Evolutionary conservation across 2,329 filamentous ascomycete genomes (phyloP).

Genomic region (Teratosphaeria viscida): DNA sequence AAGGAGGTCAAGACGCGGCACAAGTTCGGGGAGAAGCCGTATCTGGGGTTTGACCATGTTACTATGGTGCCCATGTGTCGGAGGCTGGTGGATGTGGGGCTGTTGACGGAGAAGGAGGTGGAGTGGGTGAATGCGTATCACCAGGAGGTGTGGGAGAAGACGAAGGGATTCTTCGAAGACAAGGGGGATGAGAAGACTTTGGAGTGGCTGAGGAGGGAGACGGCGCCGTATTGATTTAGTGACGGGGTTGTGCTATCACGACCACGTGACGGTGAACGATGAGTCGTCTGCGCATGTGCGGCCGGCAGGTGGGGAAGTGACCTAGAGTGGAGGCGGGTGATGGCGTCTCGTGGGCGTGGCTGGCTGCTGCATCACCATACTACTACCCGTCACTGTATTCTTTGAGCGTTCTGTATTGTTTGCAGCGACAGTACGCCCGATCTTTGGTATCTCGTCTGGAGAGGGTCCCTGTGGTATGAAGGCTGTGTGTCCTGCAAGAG

Average conservation of each 20-base stretch:
- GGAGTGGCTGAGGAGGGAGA: constrained; percentile 81
- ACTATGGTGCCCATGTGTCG: constrained; percentile 94
- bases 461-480: too few relatives aligned
- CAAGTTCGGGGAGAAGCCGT: constrained; percentile 87
- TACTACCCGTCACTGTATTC: too few relatives aligned
- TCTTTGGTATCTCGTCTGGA: too few relatives aligned
- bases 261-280: too few relatives aligned
- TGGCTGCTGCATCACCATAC: too few relatives aligned
- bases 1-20: constrained; percentile 78
- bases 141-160: constrained; percentile 70
- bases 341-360: too few relatives aligned
- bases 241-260: too few relatives aligned
- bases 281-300: not conserved
- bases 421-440: too few relatives aligned
- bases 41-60: constrained; percentile 89
- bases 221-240: constrained; percentile 39
- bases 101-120: constrained; percentile 66
- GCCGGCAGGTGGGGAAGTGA: too few relatives aligned
- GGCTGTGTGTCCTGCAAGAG: too few relatives aligned
- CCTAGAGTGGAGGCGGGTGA: too few relatives aligned
- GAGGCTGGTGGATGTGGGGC: constrained; percentile 66
- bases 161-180: constrained; percentile 60
- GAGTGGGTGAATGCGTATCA: constrained; percentile 84
- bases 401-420: too few relatives aligned
- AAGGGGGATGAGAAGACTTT: constrained; percentile 58